A percentile compares a stretch with the other conserved stretches of the same genome.
phyloP scores from a whole-genome alignment of 2,329 filamentous ascomycete species.

The Stemphylium vesicarium region DNA sequence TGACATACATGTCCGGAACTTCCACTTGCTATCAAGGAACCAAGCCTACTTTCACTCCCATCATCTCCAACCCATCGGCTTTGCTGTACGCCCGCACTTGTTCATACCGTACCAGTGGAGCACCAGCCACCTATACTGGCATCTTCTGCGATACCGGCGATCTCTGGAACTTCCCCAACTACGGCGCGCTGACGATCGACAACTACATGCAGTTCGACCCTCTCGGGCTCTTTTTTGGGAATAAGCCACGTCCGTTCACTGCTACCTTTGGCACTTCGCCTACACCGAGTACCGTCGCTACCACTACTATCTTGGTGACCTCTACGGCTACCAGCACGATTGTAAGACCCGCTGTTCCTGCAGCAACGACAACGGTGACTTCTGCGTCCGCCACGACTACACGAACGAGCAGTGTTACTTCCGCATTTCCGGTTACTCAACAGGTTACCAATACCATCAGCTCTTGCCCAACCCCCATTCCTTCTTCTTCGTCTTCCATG shows the following conservation, averaged over 20 bases:
- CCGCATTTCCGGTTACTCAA: not conserved
- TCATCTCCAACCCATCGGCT: constrained; percentile 12
- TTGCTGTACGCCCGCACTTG: constrained; percentile 14
- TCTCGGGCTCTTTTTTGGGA: not conserved
- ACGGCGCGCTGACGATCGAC: constrained; percentile 14
- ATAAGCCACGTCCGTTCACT: constrained; percentile 1
- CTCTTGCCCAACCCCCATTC: constrained; percentile 1
- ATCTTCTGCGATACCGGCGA: constrained; percentile 6
- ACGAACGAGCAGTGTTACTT: not conserved
- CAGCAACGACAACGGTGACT: constrained; percentile 1
- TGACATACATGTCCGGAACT: constrained; percentile 19
- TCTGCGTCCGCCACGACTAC: not conserved
- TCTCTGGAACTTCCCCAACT: constrained; percentile 7
- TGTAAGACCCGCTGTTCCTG: not conserved
- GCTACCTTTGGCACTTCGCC: constrained; percentile 15
- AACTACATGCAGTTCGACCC: not conserved
- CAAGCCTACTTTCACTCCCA: constrained; percentile 16
- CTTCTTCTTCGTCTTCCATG: too few relatives aligned
- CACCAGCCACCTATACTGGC: constrained; percentile 2
- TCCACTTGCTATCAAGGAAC: constrained; percentile 15
- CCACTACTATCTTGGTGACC: not conserved
- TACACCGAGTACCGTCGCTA: not conserved
- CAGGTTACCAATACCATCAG: constrained; percentile 5
- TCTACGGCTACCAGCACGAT: not conserved
- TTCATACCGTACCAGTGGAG: constrained; percentile 1